A percentile compares a stretch with the other conserved stretches of the same genome.
Conservation (phyloP, 2,329 filamentous ascomycete species). For the Hymenoscyphus fraxineus region DNA sequence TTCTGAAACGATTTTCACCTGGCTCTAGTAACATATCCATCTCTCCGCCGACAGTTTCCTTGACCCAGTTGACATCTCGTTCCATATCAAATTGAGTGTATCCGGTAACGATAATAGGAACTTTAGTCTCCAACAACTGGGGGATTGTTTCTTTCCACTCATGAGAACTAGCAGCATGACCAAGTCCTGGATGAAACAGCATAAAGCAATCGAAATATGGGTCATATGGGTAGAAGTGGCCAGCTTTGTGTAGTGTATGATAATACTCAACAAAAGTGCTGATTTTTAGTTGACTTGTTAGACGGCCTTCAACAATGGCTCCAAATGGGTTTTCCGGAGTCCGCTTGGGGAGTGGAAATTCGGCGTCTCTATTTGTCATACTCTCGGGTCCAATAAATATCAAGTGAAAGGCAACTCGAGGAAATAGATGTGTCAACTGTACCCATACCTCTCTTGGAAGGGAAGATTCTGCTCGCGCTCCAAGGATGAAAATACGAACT, state of each 20-base stretch:
- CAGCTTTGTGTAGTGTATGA: constrained; percentile 88
- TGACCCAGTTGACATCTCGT: constrained; percentile 85
- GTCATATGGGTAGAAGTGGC: constrained; percentile 89
- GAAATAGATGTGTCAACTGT: constrained; percentile 91
- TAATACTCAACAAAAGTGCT: constrained; percentile 98
- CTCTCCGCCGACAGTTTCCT: constrained; percentile 80
- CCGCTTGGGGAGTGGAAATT: constrained; percentile 85
- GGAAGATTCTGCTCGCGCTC: constrained; percentile 94
- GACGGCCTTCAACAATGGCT: constrained; percentile 85
- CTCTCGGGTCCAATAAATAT: constrained; percentile 94
- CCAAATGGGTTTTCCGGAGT: constrained; percentile 88
- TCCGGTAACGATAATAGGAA: constrained; percentile 89
- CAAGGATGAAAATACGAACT: constrained; percentile 87
- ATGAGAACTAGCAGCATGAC: constrained; percentile 86
- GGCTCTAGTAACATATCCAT: constrained; percentile 90
- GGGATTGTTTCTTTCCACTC: constrained; percentile 94
- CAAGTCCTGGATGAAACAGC: constrained; percentile 93
- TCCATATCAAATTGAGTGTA: constrained; percentile 96
- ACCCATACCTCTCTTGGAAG: constrained; percentile 91
- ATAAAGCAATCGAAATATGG: constrained; percentile 98
- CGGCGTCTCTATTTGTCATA: constrained; percentile 89
- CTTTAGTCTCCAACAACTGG: constrained; percentile 87
- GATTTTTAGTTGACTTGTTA: constrained; percentile 89
- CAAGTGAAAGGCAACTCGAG: constrained; percentile 82
- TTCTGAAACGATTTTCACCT: constrained; percentile 90